Conservation (phyloP, 768 basidiomycete species). For the Pisolithus albus region DNA sequence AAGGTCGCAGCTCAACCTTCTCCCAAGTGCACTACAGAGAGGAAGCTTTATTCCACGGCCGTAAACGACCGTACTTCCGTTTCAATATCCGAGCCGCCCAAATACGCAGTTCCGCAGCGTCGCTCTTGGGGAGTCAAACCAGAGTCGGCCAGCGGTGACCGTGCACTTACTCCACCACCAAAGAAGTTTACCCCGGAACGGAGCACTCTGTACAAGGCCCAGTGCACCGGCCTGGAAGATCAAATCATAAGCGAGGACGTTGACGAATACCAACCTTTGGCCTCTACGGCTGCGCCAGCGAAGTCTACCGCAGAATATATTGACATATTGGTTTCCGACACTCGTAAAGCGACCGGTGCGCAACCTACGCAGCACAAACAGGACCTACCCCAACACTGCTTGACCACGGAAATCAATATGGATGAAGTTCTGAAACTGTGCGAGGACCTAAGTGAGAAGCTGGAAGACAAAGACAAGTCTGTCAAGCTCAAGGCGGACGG, state of each 20-base stretch:
- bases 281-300: constrained; percentile 35
- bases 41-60: too few relatives aligned
- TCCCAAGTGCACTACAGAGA: constrained; percentile 2
- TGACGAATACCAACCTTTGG: constrained; percentile 70
- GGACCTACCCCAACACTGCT: constrained; percentile 91
- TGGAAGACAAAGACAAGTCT: constrained; percentile 68
- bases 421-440: constrained; percentile 91
- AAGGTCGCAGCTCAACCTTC: constrained; percentile 42
- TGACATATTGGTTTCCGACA: constrained; percentile 86
- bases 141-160: constrained; percentile 60
- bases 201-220: constrained; percentile 81
- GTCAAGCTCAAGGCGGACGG: constrained; percentile 97
- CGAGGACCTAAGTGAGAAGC: constrained; percentile 89
- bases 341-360: constrained; percentile 87
- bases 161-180: constrained; percentile 90
- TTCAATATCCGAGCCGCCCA: constrained; percentile 25
- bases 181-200: constrained; percentile 97
- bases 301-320: constrained; percentile 35
- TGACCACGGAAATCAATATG: constrained; percentile 94
- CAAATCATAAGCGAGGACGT: constrained; percentile 93
- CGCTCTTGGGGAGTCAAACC: constrained; percentile 39
- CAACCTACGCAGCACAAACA: constrained; percentile 91
- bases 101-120: constrained; percentile 29
- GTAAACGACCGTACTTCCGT: constrained; percentile 33
- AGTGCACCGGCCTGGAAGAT: constrained; percentile 89